Evolutionary conservation across 2,329 filamentous ascomycete genomes (phyloP).

Genomic region (Apiospora kogelbergensis): DNA sequence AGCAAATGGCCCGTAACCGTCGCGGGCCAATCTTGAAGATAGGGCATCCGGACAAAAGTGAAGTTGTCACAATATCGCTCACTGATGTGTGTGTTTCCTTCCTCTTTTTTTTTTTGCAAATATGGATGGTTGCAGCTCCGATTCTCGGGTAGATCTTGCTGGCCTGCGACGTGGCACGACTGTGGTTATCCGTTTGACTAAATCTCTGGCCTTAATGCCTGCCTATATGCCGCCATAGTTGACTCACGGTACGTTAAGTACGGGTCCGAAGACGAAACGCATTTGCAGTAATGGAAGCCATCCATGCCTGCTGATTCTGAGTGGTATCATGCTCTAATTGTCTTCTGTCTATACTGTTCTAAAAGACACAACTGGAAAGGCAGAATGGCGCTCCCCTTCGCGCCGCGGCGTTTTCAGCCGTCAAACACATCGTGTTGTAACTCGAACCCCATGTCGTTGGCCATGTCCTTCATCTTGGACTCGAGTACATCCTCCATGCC

Average conservation of each 20-base stretch:
- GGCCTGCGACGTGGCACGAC: neutral
- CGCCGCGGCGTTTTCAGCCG: slow-evolving; percentile 50
- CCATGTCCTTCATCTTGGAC: slow-evolving; percentile 80
- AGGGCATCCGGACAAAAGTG: neutral
- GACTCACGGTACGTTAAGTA: neutral
- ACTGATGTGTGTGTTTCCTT: neutral
- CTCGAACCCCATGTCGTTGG: slow-evolving; percentile 88
- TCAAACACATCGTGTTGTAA: slow-evolving; percentile 87
- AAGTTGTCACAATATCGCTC: neutral
- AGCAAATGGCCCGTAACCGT: slow-evolving; percentile 1
- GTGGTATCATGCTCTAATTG: neutral
- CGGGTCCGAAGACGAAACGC: neutral
- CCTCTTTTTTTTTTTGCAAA: neutral
- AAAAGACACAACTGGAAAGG: neutral
- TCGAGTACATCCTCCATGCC: slow-evolving; percentile 97
- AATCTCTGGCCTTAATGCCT: neutral
- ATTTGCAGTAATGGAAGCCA: neutral
- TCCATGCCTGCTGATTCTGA: neutral
- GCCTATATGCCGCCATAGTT: neutral
- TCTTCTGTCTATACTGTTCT: neutral
- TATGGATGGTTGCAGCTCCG: neutral
- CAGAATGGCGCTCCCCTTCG: neutral
- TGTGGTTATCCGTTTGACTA: neutral
- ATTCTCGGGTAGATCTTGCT: neutral
- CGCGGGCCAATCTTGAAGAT: neutral